Percentiles rank a stretch among this genome's conserved stretches.
phyloP scores from a whole-genome alignment of 805 yeast species.

The Starmerella vaccinii region DNA sequence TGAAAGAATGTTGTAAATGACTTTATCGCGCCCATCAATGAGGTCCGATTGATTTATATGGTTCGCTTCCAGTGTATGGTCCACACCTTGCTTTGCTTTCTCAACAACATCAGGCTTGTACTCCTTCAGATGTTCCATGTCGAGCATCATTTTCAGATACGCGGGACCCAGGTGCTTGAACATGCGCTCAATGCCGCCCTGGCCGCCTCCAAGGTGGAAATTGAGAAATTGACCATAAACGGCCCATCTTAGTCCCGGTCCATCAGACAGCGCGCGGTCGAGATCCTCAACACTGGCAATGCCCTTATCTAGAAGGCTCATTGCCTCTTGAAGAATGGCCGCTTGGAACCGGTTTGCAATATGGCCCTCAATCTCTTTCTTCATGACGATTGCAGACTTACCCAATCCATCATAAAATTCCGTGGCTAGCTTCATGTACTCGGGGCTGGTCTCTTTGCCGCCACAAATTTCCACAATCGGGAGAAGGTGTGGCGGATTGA shows the following conservation, averaged over 20 bases:
- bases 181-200: slow-evolving; percentile 12
- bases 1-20: slow-evolving; percentile 11
- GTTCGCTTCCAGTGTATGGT: slow-evolving; percentile 4
- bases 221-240: slow-evolving; percentile 16
- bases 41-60: slow-evolving; percentile 11
- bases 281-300: slow-evolving; percentile 15
- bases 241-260: slow-evolving; percentile 20
- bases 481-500: slow-evolving; percentile 18
- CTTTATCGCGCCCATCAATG: slow-evolving; percentile 12
- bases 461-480: slow-evolving; percentile 18
- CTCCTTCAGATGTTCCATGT: slow-evolving; percentile 11
- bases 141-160: slow-evolving; percentile 10
- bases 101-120: slow-evolving; percentile 10
- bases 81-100: slow-evolving; percentile 9
- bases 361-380: slow-evolving; percentile 18
- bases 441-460: slow-evolving; percentile 9
- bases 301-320: slow-evolving; percentile 12
- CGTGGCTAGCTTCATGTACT: slow-evolving; percentile 8
- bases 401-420: slow-evolving; percentile 12
- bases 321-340: slow-evolving; percentile 15
- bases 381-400: slow-evolving; percentile 14
- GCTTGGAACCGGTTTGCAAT: slow-evolving; percentile 20
- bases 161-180: slow-evolving; percentile 16
- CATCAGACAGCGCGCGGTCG: slow-evolving; percentile 17
- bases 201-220: slow-evolving; percentile 19